Base-by-base conservation (phyloP, 1,284 basidiomycete genomes). In the Fomes fomentarius region DNA sequence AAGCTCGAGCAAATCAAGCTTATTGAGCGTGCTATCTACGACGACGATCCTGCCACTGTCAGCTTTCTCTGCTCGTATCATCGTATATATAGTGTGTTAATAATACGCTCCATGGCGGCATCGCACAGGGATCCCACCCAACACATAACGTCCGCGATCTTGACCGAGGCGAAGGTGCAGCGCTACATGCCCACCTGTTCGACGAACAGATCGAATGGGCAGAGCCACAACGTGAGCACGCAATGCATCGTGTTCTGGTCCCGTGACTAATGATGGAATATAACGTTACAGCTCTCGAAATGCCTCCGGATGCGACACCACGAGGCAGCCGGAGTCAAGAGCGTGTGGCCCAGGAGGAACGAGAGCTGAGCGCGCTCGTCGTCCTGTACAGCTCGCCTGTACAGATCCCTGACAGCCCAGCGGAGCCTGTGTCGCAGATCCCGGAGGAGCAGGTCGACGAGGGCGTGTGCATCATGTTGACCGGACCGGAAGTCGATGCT, bases 181-280 rank as follows among this genome's bases (percentile, higher is more conserved):
- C 90, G 50, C 71, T 93, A 65, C 89, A 91, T 69, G 81, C 83
- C 57, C 85, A 85, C 67, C 66, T 90, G 60, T 92, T 93, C 71
- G 90, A 92, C 74, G 91, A 93, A 73, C 78, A 83, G 54, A 76
- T 91, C 63, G 91, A 93, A 76, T 93, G 89, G 89, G 77, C 75
- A 64, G 90, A 93, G 66, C 89, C 89, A 59, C 69, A 79, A 64
- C 75, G 90, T 93, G 79, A 83, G 76, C 67, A 63, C 54, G 49
- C 37, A 51, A 57, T 43, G 38, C 26, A 56, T 41, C 47, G 55
- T 47, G 57, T 52, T 41, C 38, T 49, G 44, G 30, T 46, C 53
- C 50, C 37, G 61, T 61, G 53, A 63, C 59, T 63, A 34, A 66
- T 54, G 24, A 54, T 58, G 56, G 58, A n/a, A 58, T 60, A 58